These are phyloP conservation scores for Hypoxylon perforatum DNA, from an alignment of 495 filamentous ascomycete species.

Conservation along the genomic window DNA sequence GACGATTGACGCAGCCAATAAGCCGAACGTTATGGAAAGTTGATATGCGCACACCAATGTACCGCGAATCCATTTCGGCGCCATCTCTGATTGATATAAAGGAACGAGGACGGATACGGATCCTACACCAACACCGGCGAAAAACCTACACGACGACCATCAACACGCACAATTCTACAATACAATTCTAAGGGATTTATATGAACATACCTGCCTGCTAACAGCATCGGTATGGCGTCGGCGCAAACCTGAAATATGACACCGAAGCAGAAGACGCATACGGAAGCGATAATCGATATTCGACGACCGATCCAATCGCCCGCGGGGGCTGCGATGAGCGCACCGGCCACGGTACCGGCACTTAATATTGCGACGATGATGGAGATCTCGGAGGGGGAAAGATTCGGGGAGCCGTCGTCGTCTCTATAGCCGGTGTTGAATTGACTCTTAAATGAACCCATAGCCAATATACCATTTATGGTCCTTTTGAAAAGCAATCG, in stretches of 20 bases:
- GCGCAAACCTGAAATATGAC: conserved; percentile 83
- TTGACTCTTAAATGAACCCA: conserved; percentile 77
- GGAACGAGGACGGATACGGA: conserved; percentile 84
- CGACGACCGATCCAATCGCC: conserved; percentile 84
- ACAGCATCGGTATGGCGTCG: conserved; percentile 67
- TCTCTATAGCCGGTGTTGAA: conserved; percentile 77
- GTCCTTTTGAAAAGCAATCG: conserved; percentile 62
- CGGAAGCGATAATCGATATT: conserved; percentile 74
- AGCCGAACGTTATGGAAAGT: conserved; percentile 85
- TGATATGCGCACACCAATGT: conserved; percentile 92
- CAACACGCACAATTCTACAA: conserved; percentile 11
- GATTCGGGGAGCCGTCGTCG: conserved; percentile 55
- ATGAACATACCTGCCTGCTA: conserved; percentile 65
- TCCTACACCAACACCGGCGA: conserved; percentile 88
- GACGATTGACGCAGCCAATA: conserved; percentile 84
- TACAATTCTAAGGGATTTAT: background rate
- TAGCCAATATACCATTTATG: conserved; percentile 91
- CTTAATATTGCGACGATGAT: conserved; percentile 89
- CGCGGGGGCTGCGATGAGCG: conserved; percentile 75
- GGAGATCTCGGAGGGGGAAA: conserved; percentile 72
- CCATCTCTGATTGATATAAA: conserved; percentile 90
- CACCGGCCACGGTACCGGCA: conserved; percentile 86
- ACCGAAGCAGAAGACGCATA: conserved; percentile 81
- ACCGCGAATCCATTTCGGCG: conserved; percentile 91
- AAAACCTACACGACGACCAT: conserved; percentile 51